These are phyloP conservation scores for Cystoisospora suis DNA, from an alignment of 169 alveolate genomes.

Conservation along the genomic window DNA sequence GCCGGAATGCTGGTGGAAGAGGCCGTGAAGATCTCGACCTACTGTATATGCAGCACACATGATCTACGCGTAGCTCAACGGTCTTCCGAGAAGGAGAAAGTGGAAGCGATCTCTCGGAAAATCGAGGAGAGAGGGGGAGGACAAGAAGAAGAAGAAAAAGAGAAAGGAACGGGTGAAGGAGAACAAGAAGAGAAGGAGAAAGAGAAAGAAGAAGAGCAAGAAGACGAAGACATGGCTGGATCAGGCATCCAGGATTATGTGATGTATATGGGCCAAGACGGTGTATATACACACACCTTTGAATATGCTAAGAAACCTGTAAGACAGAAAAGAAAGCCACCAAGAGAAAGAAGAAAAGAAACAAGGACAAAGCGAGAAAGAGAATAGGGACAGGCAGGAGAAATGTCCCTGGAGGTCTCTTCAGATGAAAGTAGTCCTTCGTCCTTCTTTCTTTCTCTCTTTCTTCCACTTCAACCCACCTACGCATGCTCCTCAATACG, in stretches of 20 bases:
- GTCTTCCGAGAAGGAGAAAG: background rate
- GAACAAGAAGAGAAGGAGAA: background rate
- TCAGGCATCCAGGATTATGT: constrained; percentile 52
- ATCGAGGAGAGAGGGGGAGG: background rate
- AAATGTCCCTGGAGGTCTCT: background rate
- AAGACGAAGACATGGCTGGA: background rate
- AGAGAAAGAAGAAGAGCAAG: background rate
- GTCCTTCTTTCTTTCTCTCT: background rate
- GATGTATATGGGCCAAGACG: constrained; percentile 65
- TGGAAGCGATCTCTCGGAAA: background rate
- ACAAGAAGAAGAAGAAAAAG: background rate
- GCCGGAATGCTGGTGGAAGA: constrained; percentile 59
- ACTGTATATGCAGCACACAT: constrained; percentile 46
- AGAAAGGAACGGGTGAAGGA: background rate
- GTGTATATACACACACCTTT: constrained; percentile 59
- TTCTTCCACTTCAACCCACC: background rate
- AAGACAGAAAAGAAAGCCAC: too few relatives aligned
- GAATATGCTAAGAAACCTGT: constrained; percentile 50
- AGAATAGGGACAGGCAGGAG: background rate
- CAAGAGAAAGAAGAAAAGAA: too few relatives aligned
- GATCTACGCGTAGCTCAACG: constrained; percentile 11
- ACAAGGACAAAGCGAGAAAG: background rate
- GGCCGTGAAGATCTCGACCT: constrained; percentile 50
- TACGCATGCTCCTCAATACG: background rate
- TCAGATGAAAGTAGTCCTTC: background rate